phyloP scores from a whole-genome alignment of 768 basidiomycete genomes.

The Vararia minispora region DNA sequence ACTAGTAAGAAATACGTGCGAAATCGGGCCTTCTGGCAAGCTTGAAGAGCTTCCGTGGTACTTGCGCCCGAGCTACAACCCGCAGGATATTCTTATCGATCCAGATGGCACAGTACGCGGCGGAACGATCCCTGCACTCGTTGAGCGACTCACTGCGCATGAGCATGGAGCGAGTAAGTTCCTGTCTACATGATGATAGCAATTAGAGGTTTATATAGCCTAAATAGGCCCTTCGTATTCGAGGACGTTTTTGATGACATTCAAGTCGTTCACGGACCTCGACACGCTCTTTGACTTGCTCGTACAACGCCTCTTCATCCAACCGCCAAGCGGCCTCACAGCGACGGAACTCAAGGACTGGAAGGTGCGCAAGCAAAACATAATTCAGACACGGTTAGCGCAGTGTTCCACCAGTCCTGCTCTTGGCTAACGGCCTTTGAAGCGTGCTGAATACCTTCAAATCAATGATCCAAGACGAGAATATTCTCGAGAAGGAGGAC shows the following conservation, averaged over 20 bases:
- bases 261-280: conserved; percentile 81
- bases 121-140: conserved; percentile 73
- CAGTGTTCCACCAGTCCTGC: no score
- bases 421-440: no score
- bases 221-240: conserved; percentile 71
- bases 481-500: conserved; percentile 80
- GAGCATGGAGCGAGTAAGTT: conserved; percentile 68
- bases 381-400: conserved; percentile 73
- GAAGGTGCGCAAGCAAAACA: conserved; percentile 72
- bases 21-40: no score
- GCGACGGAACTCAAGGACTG: conserved; percentile 59
- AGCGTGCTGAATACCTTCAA: conserved; percentile 85
- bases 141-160: conserved; percentile 83
- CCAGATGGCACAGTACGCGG: conserved; percentile 73
- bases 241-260: conserved; percentile 88
- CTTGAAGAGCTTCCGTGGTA: conserved; percentile 59
- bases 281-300: conserved; percentile 76
- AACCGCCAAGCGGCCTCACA: conserved; percentile 54
- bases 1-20: no score
- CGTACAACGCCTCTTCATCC: conserved; percentile 64
- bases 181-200: not conserved
- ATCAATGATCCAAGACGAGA: conserved; percentile 73
- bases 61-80: conserved; percentile 65
- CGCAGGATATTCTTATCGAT: conserved; percentile 72
- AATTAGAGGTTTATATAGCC: not conserved